Conservation (phyloP, 257 asterid species). For the Plantago ovata region DNA sequence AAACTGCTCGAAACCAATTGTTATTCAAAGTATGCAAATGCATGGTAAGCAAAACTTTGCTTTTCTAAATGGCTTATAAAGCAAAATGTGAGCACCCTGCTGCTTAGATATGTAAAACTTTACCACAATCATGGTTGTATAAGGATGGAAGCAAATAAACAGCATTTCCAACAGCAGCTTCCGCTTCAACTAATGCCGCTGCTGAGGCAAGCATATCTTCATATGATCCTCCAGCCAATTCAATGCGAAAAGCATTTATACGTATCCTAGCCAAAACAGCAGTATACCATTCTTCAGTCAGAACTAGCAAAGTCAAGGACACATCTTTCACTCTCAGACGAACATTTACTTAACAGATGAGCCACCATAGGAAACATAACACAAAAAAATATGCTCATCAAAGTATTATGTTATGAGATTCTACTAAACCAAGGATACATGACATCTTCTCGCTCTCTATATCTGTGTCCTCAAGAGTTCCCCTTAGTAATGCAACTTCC, state of each 20-base stretch:
- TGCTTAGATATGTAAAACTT: constrained; percentile 23
- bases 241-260: constrained; percentile 80
- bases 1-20: constrained; percentile 5
- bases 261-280: constrained; percentile 75
- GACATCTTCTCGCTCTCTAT: constrained; percentile 39
- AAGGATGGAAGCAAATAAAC: constrained; percentile 77
- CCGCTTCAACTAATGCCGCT: constrained; percentile 75
- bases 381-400: not conserved
- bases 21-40: not conserved
- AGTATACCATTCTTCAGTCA: constrained; percentile 78
- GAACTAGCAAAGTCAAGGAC: constrained; percentile 57
- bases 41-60: not conserved
- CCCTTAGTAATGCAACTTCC: constrained; percentile 50
- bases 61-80: constrained; percentile 3
- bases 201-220: constrained; percentile 76
- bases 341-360: constrained; percentile 4
- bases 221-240: constrained; percentile 58
- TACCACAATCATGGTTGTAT: constrained; percentile 92
- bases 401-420: constrained; percentile 15
- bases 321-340: constrained; percentile 9
- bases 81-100: constrained; percentile 13
- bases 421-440: constrained; percentile 53
- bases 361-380: constrained; percentile 12
- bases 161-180: constrained; percentile 83
- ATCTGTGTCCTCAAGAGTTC: constrained; percentile 46